A percentile compares a stretch with the other conserved stretches of the same genome.
These are phyloP conservation scores for Venturia oleaginea DNA, from an alignment of 2,329 filamentous ascomycete genomes.

Conservation along the genomic window DNA sequence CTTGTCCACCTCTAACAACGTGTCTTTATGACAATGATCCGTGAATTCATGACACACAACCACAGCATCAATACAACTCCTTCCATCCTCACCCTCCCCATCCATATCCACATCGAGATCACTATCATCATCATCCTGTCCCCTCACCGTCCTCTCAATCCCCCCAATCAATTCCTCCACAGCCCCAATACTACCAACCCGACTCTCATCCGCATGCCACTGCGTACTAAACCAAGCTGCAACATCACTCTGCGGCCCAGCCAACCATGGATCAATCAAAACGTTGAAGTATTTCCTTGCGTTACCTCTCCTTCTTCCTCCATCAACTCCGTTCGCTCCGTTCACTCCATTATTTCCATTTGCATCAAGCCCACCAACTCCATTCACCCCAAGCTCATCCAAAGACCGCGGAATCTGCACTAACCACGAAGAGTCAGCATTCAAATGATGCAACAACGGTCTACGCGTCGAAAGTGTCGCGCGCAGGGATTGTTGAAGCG, in stretches of 20 bases:
- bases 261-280: constrained; percentile 57
- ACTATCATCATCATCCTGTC: constrained; percentile 27
- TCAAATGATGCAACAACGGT: constrained; percentile 54
- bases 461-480: not conserved
- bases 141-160: constrained; percentile 22
- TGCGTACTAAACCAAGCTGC: constrained; percentile 57
- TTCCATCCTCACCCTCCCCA: constrained; percentile 18
- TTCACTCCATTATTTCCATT: not conserved
- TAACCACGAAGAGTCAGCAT: constrained; percentile 59
- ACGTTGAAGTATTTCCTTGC: constrained; percentile 51
- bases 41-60: constrained; percentile 58
- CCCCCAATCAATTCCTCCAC: constrained; percentile 46
- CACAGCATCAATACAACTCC: constrained; percentile 47
- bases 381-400: constrained; percentile 23
- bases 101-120: constrained; percentile 25
- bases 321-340: constrained; percentile 17
- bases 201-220: constrained; percentile 49
- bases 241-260: constrained; percentile 53
- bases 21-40: constrained; percentile 57
- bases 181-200: constrained; percentile 45
- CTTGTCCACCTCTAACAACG: constrained; percentile 45
- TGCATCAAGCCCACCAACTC: not conserved
- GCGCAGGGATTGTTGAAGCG: not conserved
- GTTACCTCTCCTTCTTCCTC: not conserved
- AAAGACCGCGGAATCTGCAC: constrained; percentile 51